Percentiles rank a stretch among this genome's conserved stretches.
Conservation (phyloP, 768 basidiomycete species). For the Termitomyces sp. region DNA sequence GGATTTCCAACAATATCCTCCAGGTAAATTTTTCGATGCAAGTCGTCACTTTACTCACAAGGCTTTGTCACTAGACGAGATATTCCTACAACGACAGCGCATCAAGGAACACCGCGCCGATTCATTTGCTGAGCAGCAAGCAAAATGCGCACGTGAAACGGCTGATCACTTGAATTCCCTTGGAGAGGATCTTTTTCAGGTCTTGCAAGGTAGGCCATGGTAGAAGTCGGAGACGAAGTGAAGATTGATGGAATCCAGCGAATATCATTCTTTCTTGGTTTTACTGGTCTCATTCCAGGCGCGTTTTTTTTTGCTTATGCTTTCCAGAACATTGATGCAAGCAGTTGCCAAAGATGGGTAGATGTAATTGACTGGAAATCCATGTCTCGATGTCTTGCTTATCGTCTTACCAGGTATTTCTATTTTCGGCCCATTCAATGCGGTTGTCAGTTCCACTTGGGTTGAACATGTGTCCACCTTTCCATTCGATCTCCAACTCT, state of each 20-base stretch:
- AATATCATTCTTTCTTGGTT: slow-evolving; percentile 66
- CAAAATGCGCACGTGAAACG: slow-evolving; percentile 48
- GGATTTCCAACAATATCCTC: slow-evolving; percentile 43
- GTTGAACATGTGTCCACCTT: slow-evolving; percentile 64
- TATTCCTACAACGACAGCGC: slow-evolving; percentile 47
- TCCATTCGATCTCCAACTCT: slow-evolving; percentile 60
- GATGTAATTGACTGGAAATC: slow-evolving; percentile 43
- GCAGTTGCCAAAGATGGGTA: slow-evolving; percentile 52
- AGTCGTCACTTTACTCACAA: background rate
- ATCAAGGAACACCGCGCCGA: slow-evolving; percentile 44
- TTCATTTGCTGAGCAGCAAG: slow-evolving; percentile 66
- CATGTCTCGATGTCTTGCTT: background rate
- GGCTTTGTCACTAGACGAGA: slow-evolving; percentile 39
- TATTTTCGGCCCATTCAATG: slow-evolving; percentile 53
- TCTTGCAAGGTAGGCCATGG: slow-evolving; percentile 53
- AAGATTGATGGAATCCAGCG: slow-evolving; percentile 33
- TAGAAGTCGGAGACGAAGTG: background rate
- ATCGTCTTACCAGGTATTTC: slow-evolving; percentile 46
- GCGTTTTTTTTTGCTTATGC: slow-evolving; percentile 13
- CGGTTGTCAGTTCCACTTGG: slow-evolving; percentile 63
- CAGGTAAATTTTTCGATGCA: slow-evolving; percentile 28
- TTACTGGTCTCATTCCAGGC: slow-evolving; percentile 73
- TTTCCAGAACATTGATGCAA: slow-evolving; percentile 4
- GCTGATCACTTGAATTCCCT: slow-evolving; percentile 44
- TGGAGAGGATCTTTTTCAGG: slow-evolving; percentile 55